Base-by-base conservation (phyloP, 192 early-diverging fungal species). In the Backusella mclennaniae region DNA sequence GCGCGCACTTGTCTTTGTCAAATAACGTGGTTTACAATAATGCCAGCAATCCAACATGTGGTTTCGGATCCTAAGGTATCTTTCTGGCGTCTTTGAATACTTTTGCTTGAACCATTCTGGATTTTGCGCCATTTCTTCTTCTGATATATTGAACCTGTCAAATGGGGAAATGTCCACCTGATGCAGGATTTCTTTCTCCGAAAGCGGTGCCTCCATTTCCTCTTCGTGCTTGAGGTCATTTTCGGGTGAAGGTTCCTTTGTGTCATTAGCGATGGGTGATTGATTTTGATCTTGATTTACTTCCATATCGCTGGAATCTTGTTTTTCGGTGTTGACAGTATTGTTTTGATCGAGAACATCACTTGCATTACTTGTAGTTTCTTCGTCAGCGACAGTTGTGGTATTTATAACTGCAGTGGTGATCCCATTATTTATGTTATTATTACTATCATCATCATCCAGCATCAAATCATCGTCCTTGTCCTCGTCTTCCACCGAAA, bases 31-130 rank as follows among this genome's bases (percentile, higher is more conserved):
- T 56, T 86, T 86, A 19, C 81, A 82, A 2, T 77, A 75, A 44
- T 90, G 81, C 97, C 97, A 98, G 41, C 88, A 86, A n/a, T 87
- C 80, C 0, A 98, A 67, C 56, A 98, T 96, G 52, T 94, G 89
- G 85, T 98, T 98, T 49, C 96, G 85, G 68, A 98, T 97, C 41
- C 81, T 79, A 53, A 94, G 82, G 82, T 98, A 98, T 69, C 96
- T 87, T 69, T 96, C 94, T 0, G 96, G 94, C 29, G 96, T 96
- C 78, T 97, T 96, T 69, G 86, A 86, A 14, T 87, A 83, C 66
- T 90, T 88, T 29, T 91, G 89, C 12, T 75, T 72, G 76, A 93
- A 94, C 76, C 92, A 95, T 87, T 94, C 92, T 1, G 85, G 77
- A 67, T 87, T 84, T 12, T 80, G 76, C 19, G 36, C 59, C 26